These are phyloP conservation scores for Schwanniomyces pseudopolymorphus DNA, from an alignment of 805 yeast genomes.

Conservation along the genomic window DNA sequence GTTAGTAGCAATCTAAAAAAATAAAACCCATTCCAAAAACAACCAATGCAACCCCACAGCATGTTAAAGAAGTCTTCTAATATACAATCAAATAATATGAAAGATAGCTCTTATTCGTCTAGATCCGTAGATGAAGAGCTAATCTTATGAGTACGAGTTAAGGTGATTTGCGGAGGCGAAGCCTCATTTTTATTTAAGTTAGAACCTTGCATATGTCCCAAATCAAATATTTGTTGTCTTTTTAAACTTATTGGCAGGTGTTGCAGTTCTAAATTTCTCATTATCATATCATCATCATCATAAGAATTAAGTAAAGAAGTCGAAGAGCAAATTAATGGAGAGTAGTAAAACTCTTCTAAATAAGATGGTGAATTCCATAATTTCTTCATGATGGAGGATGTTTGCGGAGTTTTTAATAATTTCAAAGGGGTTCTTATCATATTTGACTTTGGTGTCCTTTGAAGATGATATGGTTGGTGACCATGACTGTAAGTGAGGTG, in stretches of 20 bases:
- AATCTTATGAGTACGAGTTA: conserved; percentile 1
- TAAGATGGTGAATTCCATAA: conserved; percentile 68
- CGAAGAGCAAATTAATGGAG: conserved; percentile 27
- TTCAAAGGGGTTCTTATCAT: conserved; percentile 35
- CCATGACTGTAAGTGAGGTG: conserved; percentile 4
- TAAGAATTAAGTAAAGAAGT: conserved; percentile 33
- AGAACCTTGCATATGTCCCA: conserved; percentile 13
- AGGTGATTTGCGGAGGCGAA: background rate
- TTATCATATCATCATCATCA: conserved; percentile 47
- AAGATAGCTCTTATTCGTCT: conserved; percentile 1
- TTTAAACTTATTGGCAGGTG: conserved; percentile 11
- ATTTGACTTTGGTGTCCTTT: conserved; percentile 37
- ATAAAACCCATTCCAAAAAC: background rate
- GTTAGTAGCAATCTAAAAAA: background rate
- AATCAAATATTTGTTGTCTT: conserved; percentile 9
- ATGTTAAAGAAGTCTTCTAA: background rate
- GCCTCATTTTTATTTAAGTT: background rate
- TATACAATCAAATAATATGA: background rate
- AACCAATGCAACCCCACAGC: background rate
- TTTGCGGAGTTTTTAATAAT: conserved; percentile 37
- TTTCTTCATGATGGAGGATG: conserved; percentile 47
- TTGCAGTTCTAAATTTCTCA: conserved; percentile 38
- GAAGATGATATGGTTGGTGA: conserved; percentile 10
- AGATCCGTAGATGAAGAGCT: conserved; percentile 9
- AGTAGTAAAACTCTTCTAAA: conserved; percentile 64